Percentiles rank a stretch among this genome's conserved stretches.
Evolutionary conservation across 331 rosid species (phyloP).

Genomic region (Acacia concinna): DNA sequence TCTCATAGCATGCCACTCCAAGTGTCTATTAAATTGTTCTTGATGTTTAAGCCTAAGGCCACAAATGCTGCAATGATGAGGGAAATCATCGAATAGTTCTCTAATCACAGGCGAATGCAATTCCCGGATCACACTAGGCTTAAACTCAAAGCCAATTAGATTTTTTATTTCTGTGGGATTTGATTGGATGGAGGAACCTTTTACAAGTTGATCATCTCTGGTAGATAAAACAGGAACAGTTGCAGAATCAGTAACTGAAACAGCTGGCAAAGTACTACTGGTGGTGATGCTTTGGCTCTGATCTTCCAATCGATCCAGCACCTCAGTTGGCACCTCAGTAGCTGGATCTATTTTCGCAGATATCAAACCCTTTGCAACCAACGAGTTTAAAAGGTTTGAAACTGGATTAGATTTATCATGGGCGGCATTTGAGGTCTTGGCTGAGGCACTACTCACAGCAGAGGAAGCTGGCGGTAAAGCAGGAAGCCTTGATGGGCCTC

Average conservation of each 20-base stretch:
- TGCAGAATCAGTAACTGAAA: constrained; percentile 52
- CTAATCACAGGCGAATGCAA: constrained; percentile 67
- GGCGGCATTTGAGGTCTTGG: constrained; percentile 46
- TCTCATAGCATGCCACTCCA: constrained; percentile 75
- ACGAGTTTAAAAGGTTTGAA: constrained; percentile 79
- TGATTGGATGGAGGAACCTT: constrained; percentile 42
- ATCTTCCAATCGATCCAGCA: constrained; percentile 40
- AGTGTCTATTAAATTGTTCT: constrained; percentile 70
- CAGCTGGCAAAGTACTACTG: constrained; percentile 42
- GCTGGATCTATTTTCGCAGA: constrained; percentile 65
- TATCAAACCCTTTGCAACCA: constrained; percentile 94
- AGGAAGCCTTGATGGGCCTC: constrained; percentile 42
- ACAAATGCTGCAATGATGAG: constrained; percentile 63
- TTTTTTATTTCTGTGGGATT: constrained; percentile 45
- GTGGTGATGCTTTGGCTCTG: constrained; percentile 41
- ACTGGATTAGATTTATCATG: constrained; percentile 56
- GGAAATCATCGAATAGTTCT: constrained; percentile 61
- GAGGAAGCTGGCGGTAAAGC: constrained; percentile 53
- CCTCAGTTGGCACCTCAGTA: constrained; percentile 41
- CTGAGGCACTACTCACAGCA: constrained; percentile 42
- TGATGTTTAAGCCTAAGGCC: constrained; percentile 63
- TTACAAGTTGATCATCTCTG: constrained; percentile 42
- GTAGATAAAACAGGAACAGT: constrained; percentile 43
- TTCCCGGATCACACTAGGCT: constrained; percentile 73
- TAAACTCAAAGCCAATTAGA: constrained; percentile 80